These are phyloP conservation scores for Ajuga reptans DNA, from an alignment of 305 asterid genomes.

Conservation along the genomic window DNA sequence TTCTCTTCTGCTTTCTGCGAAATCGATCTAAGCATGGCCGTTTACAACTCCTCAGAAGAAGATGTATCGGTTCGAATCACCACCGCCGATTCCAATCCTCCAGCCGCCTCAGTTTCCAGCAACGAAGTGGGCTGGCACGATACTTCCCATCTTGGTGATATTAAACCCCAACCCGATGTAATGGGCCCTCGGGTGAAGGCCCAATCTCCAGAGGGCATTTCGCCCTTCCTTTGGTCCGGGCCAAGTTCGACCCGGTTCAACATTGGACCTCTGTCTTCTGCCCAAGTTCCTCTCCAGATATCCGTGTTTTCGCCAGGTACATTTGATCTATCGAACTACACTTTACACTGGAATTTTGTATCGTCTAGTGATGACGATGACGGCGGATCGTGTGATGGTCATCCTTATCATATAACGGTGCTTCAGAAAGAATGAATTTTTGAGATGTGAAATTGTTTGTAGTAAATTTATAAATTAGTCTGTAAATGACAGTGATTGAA, in stretches of 20 bases:
- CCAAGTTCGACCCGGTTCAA: conserved; percentile 55
- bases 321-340: conserved; percentile 75
- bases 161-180: conserved; percentile 47
- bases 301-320: conserved; percentile 80
- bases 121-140: conserved; percentile 87
- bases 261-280: conserved; percentile 57
- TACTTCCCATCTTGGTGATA: conserved; percentile 40
- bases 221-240: conserved; percentile 86
- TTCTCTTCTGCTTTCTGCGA: conserved; percentile 61
- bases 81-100: conserved; percentile 42
- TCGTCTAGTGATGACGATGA: conserved; percentile 18
- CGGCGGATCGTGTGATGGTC: conserved; percentile 47
- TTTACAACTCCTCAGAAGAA: conserved; percentile 62
- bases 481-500: conserved; percentile 33
- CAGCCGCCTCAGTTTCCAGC: conserved; percentile 35
- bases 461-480: conserved; percentile 20
- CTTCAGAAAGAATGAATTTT: conserved; percentile 51
- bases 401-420: conserved; percentile 61
- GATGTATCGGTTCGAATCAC: conserved; percentile 43
- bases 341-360: conserved; percentile 57
- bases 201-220: conserved; percentile 31
- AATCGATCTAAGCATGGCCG: conserved; percentile 52
- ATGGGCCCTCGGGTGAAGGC: conserved; percentile 36
- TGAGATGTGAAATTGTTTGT: conserved; percentile 24
- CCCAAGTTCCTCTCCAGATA: conserved; percentile 56